Conservation (phyloP, 2,329 filamentous ascomycete genomes). For the Triangularia setosa region DNA sequence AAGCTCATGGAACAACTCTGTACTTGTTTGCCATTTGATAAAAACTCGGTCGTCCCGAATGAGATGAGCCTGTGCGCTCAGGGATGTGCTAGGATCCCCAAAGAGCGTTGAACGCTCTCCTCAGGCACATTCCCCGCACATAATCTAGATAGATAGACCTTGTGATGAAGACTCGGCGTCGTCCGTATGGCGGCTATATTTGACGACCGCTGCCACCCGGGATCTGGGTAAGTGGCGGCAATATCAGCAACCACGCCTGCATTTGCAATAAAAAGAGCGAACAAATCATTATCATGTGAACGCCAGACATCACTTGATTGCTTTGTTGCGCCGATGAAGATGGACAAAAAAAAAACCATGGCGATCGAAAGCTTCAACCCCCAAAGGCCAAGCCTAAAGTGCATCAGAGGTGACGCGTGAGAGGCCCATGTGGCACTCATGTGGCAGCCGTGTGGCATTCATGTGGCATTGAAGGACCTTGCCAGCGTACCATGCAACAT, state of each 20-base stretch:
- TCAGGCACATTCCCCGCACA: conserved; percentile 16
- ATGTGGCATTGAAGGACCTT: conserved; percentile 12
- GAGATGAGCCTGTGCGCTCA: neutral
- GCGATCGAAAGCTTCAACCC: neutral
- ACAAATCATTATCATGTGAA: too few relatives aligned
- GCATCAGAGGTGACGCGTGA: neutral
- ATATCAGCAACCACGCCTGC: neutral
- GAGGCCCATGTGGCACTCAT: neutral
- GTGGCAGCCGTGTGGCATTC: neutral
- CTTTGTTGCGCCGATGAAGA: neutral
- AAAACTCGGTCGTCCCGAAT: neutral
- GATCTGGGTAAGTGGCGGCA: neutral
- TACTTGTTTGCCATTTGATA: neutral
- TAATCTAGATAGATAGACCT: conserved; percentile 17
- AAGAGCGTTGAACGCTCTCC: neutral
- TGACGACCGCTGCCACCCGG: neutral
- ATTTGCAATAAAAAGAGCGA: neutral
- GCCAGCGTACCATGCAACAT: conserved; percentile 5
- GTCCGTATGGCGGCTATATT: neutral
- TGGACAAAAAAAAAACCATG: neutral
- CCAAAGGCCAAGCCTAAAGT: conserved; percentile 13
- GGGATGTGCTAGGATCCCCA: neutral
- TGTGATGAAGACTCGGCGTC: neutral
- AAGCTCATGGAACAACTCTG: neutral
- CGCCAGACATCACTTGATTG: neutral